A percentile compares a stretch with the other conserved stretches of the same genome.
Evolutionary conservation across 2,329 filamentous ascomycete species (phyloP).

Genomic region (Apiospora phragmitis): DNA sequence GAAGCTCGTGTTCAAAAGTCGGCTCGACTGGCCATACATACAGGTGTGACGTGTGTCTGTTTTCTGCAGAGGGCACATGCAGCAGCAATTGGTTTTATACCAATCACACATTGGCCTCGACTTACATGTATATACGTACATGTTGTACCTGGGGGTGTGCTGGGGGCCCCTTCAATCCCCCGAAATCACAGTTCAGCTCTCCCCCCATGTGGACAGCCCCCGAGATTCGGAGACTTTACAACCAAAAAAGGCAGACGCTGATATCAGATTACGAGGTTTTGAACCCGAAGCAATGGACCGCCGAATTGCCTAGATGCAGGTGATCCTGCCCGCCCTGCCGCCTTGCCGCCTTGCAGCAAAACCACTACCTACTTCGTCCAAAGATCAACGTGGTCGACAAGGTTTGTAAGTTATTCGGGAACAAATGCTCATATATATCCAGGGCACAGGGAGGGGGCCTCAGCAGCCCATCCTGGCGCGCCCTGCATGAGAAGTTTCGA

Average conservation of each 20-base stretch:
- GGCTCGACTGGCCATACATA: background rate
- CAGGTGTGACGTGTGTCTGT: slow-evolving; percentile 3
- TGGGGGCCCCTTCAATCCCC: background rate
- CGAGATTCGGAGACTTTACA: slow-evolving; percentile 1
- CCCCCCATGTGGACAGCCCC: background rate
- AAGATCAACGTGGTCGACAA: slow-evolving; percentile 3
- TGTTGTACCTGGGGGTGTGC: background rate
- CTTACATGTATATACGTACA: background rate
- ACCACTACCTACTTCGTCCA: background rate
- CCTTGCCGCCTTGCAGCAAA: background rate
- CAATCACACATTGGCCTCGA: background rate
- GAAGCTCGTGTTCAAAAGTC: slow-evolving; percentile 3
- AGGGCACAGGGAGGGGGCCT: background rate
- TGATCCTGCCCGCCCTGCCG: background rate
- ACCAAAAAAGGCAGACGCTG: background rate
- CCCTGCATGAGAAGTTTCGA: background rate
- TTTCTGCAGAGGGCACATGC: slow-evolving; percentile 8
- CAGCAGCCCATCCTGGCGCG: background rate
- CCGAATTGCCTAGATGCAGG: background rate
- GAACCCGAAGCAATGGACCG: background rate
- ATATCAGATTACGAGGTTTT: background rate
- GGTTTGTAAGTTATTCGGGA: background rate
- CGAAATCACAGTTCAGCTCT: slow-evolving; percentile 4
- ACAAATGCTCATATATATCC: background rate
- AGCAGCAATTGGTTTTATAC: background rate